Percentiles rank a stretch among this genome's conserved stretches.
phyloP scores from a whole-genome alignment of 2,329 filamentous ascomycete genomes.

The Cytospora piceae region DNA sequence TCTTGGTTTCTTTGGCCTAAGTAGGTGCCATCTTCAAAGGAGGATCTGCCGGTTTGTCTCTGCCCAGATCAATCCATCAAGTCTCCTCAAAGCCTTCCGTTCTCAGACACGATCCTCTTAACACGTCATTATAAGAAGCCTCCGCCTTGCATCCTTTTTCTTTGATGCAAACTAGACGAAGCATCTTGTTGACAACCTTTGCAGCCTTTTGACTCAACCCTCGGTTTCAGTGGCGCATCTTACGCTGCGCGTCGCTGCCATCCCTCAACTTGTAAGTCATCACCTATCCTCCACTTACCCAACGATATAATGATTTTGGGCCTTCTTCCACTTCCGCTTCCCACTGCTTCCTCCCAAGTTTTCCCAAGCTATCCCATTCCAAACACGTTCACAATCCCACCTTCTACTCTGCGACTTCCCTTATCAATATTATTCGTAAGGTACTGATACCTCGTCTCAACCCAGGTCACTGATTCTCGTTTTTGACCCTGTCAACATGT shows the following conservation, averaged over 20 bases:
- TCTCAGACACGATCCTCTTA: background rate
- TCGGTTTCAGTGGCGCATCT: background rate
- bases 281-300: background rate
- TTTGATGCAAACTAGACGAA: background rate
- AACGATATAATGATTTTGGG: too few species aligned
- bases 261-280: background rate
- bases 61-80: background rate
- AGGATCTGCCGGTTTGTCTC: background rate
- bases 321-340: background rate
- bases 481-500: slow-evolving; percentile 33
- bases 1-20: background rate
- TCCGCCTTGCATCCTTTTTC: background rate
- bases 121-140: background rate
- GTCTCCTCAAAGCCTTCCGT: background rate
- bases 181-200: background rate
- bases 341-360: too few species aligned
- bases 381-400: background rate
- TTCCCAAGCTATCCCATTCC: too few species aligned
- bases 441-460: background rate
- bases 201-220: slow-evolving; percentile 5
- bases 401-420: background rate
- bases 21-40: background rate
- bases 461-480: background rate
- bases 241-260: background rate
- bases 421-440: background rate